These are phyloP conservation scores for Lecanicillium sp. DNA, from an alignment of 2,329 filamentous ascomycete genomes.

Conservation along the genomic window DNA sequence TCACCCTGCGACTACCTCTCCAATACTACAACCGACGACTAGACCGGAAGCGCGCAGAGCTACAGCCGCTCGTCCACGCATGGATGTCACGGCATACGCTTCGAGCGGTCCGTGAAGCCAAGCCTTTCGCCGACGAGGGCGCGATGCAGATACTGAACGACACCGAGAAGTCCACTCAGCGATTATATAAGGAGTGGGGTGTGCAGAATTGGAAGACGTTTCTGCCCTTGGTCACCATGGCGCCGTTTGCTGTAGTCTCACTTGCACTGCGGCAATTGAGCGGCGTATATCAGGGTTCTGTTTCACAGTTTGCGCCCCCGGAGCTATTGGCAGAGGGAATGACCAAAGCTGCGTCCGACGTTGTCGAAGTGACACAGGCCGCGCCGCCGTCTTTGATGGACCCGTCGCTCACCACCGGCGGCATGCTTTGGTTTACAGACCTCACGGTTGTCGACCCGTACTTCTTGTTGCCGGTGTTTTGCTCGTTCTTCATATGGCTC, in stretches of 20 bases:
- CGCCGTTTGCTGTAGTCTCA: slow-evolving; percentile 41
- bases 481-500: slow-evolving; percentile 19
- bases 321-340: not conserved
- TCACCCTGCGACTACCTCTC: slow-evolving; percentile 37
- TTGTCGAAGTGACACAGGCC: not conserved
- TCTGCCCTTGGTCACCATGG: slow-evolving; percentile 29
- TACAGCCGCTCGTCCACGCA: slow-evolving; percentile 22
- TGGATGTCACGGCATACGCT: slow-evolving; percentile 21
- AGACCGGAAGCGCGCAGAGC: slow-evolving; percentile 18
- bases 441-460: slow-evolving; percentile 44
- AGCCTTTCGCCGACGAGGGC: slow-evolving; percentile 10
- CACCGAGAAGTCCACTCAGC: slow-evolving; percentile 19
- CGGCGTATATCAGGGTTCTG: slow-evolving; percentile 21
- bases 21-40: slow-evolving; percentile 30
- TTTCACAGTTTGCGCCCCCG: slow-evolving; percentile 19
- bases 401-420: slow-evolving; percentile 35
- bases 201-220: slow-evolving; percentile 40
- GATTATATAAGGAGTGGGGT: slow-evolving; percentile 30
- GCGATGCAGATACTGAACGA: slow-evolving; percentile 15
- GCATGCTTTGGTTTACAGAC: slow-evolving; percentile 48
- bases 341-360: not conserved
- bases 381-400: slow-evolving; percentile 19
- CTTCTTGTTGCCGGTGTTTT: slow-evolving; percentile 35
- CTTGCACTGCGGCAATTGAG: slow-evolving; percentile 41
- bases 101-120: not conserved